Percentiles rank a stretch among this genome's conserved stretches.
Conservation (phyloP, 73 alveolate species). For the Tetrahymena borealis region DNA sequence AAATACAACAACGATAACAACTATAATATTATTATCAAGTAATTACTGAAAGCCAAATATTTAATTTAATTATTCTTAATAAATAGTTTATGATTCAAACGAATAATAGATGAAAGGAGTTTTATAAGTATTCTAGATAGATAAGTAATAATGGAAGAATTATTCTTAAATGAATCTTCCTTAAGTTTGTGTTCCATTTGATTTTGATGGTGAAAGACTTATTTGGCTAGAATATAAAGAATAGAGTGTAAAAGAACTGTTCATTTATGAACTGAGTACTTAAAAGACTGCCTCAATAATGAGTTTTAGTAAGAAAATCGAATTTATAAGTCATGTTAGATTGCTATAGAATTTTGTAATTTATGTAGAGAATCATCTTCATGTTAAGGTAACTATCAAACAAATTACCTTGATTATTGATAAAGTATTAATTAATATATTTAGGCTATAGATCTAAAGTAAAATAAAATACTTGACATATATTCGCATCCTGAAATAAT, state of each 20-base stretch:
- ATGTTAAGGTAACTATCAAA: not conserved
- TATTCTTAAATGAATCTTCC: conserved; percentile 25
- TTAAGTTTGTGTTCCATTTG: conserved; percentile 14
- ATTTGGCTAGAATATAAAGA: conserved; percentile 23
- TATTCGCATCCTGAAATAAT: not conserved
- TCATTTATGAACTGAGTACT: not conserved
- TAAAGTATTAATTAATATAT: not conserved
- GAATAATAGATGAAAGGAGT: conserved; percentile 17
- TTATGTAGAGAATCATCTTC: not conserved
- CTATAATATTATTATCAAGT: too few relatives aligned
- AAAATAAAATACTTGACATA: not conserved
- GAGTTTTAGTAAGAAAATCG: not conserved
- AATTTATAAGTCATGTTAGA: not conserved
- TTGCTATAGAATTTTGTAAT: not conserved
- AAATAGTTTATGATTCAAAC: conserved; percentile 9
- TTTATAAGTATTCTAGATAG: conserved; percentile 4
- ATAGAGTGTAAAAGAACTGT: conserved; percentile 14
- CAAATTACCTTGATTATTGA: not conserved
- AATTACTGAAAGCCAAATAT: not conserved
- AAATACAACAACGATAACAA: too few relatives aligned
- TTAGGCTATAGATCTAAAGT: not conserved
- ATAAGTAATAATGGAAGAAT: not conserved
- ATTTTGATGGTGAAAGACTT: conserved; percentile 9
- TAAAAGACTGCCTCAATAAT: not conserved
- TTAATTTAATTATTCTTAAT: conserved; percentile 8